Conservation (phyloP, 2,329 filamentous ascomycete species). For the Leptographium wingfieldii region DNA sequence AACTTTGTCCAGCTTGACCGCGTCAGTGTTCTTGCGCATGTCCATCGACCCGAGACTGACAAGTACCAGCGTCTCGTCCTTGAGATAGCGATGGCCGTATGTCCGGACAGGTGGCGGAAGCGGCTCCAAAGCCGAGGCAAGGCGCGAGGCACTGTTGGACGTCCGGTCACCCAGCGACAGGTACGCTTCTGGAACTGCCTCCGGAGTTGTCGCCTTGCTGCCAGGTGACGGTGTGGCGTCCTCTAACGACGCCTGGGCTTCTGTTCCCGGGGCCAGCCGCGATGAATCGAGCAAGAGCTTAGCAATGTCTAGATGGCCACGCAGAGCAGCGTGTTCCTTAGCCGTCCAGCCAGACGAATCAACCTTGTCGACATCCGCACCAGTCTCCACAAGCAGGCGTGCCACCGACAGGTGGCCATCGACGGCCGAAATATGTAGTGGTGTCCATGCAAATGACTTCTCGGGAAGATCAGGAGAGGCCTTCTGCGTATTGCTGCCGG, state of each 20-base stretch:
- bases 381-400: slow-evolving; percentile 63
- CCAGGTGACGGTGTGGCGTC: neutral
- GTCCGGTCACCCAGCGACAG: slow-evolving; percentile 50
- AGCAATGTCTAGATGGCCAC: slow-evolving; percentile 78
- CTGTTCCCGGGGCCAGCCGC: slow-evolving; percentile 14
- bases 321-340: slow-evolving; percentile 79
- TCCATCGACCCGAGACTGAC: slow-evolving; percentile 95
- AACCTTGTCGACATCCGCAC: slow-evolving; percentile 58
- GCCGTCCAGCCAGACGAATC: slow-evolving; percentile 93
- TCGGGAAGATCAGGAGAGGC: slow-evolving; percentile 54
- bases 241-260: slow-evolving; percentile 16
- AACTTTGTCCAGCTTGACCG: slow-evolving; percentile 79
- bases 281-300: slow-evolving; percentile 49
- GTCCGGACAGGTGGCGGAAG: slow-evolving; percentile 67
- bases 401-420: slow-evolving; percentile 71
- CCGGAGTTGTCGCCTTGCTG: neutral
- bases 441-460: slow-evolving; percentile 83
- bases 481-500: slow-evolving; percentile 54
- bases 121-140: slow-evolving; percentile 21
- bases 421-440: slow-evolving; percentile 84
- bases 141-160: slow-evolving; percentile 37
- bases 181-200: slow-evolving; percentile 26
- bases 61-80: slow-evolving; percentile 74
- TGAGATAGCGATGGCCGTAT: slow-evolving; percentile 92
- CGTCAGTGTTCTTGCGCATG: slow-evolving; percentile 64